Evolutionary conservation across 495 filamentous ascomycete genomes (phyloP).

Genomic region (Apodospora peruviana): DNA sequence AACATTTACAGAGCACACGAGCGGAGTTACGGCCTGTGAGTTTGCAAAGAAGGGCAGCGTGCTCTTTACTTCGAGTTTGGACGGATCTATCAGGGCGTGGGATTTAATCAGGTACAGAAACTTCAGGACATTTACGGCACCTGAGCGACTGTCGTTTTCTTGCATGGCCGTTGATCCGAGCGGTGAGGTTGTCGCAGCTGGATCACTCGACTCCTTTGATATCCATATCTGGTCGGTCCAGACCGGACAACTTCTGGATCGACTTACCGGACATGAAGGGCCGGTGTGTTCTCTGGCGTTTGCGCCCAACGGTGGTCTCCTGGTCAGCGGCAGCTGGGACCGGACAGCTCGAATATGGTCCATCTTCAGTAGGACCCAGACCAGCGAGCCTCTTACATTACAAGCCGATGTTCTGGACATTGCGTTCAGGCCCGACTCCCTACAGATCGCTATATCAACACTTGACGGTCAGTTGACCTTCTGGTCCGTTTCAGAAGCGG

Average conservation of each 20-base stretch:
- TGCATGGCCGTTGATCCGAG: constrained; percentile 94
- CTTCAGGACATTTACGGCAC: constrained; percentile 93
- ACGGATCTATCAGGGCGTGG: constrained; percentile 93
- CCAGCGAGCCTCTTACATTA: constrained; percentile 86
- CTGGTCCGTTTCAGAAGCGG: constrained; percentile 84
- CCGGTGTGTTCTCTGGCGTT: constrained; percentile 85
- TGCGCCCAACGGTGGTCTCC: constrained; percentile 70
- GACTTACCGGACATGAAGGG: constrained; percentile 86
- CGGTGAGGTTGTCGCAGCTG: constrained; percentile 91
- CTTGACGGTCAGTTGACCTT: constrained; percentile 92
- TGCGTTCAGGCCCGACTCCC: constrained; percentile 82
- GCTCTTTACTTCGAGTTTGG: constrained; percentile 87
- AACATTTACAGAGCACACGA: constrained; percentile 94
- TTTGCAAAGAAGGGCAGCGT: constrained; percentile 93
- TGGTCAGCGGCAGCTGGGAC: constrained; percentile 94
- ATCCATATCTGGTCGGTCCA: constrained; percentile 98
- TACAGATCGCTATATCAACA: constrained; percentile 85
- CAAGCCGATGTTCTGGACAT: constrained; percentile 86
- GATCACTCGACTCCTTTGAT: constrained; percentile 91
- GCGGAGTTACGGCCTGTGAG: constrained; percentile 90
- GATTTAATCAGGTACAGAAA: constrained; percentile 94
- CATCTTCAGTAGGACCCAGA: constrained; percentile 88
- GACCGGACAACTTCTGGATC: constrained; percentile 90
- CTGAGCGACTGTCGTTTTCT: constrained; percentile 84
- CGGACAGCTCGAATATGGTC: constrained; percentile 91